Evolutionary conservation across 2,329 filamentous ascomycete species (phyloP).

Genomic region (Xylariales sp.): DNA sequence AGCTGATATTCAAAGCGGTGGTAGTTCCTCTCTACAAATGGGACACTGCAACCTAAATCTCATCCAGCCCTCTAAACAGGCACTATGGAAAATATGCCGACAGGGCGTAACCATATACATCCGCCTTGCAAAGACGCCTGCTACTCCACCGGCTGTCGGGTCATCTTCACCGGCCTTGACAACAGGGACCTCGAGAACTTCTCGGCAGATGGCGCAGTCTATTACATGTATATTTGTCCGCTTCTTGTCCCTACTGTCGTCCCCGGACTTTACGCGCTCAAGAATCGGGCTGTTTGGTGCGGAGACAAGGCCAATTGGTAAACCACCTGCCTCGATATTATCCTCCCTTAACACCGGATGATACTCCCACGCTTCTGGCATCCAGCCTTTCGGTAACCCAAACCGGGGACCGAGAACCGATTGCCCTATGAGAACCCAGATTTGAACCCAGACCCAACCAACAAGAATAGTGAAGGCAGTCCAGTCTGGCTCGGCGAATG

Average conservation of each 20-base stretch:
- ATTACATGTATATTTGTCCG: slow-evolving; percentile 65
- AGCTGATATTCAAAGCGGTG: slow-evolving; percentile 72
- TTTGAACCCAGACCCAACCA: slow-evolving; percentile 89
- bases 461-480: slow-evolving; percentile 72
- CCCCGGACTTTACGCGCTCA: slow-evolving; percentile 49
- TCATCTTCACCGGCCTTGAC: slow-evolving; percentile 69
- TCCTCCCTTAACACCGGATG: slow-evolving; percentile 90
- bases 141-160: slow-evolving; percentile 62
- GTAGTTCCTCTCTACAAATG: slow-evolving; percentile 90
- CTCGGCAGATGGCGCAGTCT: slow-evolving; percentile 95
- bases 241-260: slow-evolving; percentile 42
- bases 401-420: slow-evolving; percentile 90
- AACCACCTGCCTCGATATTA: slow-evolving; percentile 78
- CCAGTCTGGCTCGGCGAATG: slow-evolving; percentile 78
- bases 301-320: slow-evolving; percentile 79
- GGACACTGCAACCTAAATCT: slow-evolving; percentile 91
- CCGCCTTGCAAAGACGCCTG: slow-evolving; percentile 80
- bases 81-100: slow-evolving; percentile 92
- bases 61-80: slow-evolving; percentile 97
- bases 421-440: slow-evolving; percentile 81
- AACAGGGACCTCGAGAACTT: slow-evolving; percentile 89
- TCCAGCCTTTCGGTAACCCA: slow-evolving; percentile 77
- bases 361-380: slow-evolving; percentile 89
- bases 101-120: slow-evolving; percentile 98
- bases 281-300: slow-evolving; percentile 48